Percentiles rank a stretch among this genome's conserved stretches.
Evolutionary conservation across 805 yeast species (phyloP).

Genomic region (Wickerhamomyces ciferrii): DNA sequence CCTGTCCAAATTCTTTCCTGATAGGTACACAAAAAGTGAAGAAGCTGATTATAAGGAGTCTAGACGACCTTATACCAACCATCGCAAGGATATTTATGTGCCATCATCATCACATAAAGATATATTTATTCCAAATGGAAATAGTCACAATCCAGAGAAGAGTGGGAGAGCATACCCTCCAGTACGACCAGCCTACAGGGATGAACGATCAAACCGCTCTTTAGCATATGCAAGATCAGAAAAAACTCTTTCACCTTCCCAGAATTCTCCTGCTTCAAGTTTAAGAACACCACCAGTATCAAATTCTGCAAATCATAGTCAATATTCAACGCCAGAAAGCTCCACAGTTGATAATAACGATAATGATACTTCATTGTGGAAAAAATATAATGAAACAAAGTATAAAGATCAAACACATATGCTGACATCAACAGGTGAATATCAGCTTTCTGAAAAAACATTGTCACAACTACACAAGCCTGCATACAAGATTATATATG

Average conservation of each 20-base stretch:
- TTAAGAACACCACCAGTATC: neutral
- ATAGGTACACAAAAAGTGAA: neutral
- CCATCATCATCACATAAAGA: neutral
- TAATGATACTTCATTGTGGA: neutral
- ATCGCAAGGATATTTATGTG: neutral
- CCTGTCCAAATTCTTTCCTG: conserved; percentile 3
- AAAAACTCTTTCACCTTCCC: neutral
- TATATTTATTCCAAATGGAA: neutral
- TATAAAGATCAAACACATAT: conserved; percentile 3
- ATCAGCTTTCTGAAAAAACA: neutral
- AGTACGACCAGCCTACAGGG: neutral
- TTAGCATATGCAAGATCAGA: neutral
- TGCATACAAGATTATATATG: conserved; percentile 42
- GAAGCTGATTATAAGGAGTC: neutral
- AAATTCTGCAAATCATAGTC: neutral
- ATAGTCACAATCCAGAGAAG: neutral
- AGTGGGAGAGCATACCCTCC: neutral
- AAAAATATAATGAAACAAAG: neutral
- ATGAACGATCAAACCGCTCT: neutral
- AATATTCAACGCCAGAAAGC: neutral
- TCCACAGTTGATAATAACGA: neutral
- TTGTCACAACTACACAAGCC: conserved; percentile 7
- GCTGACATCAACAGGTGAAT: conserved; percentile 6
- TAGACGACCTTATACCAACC: neutral
- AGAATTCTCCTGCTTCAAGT: neutral